Percentiles rank a stretch among this genome's conserved stretches.
Conservation (phyloP, 306 rosid genomes). For the Luffa acutangula region DNA sequence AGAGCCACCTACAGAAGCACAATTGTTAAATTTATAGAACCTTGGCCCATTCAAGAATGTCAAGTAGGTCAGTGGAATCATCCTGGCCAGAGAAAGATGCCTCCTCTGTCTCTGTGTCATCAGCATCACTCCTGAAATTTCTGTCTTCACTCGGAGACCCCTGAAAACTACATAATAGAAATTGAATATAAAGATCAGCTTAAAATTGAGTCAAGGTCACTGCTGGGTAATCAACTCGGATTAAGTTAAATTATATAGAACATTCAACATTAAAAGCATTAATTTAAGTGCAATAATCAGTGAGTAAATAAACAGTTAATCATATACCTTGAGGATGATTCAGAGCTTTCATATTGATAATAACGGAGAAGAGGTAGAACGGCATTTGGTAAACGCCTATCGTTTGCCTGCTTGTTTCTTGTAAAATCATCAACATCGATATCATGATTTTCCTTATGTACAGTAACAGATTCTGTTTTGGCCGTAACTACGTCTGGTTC, state of each 20-base stretch:
- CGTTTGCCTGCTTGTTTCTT: constrained; percentile 52
- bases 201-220: constrained; percentile 10
- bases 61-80: constrained; percentile 66
- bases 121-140: constrained; percentile 80
- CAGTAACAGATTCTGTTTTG: constrained; percentile 33
- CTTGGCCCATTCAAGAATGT: constrained; percentile 97
- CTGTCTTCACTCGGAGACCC: constrained; percentile 96
- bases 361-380: constrained; percentile 74
- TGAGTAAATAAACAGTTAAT: not conserved
- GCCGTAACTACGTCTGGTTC: constrained; percentile 25
- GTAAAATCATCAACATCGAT: constrained; percentile 39
- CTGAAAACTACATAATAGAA: constrained; percentile 65
- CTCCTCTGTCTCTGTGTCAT: constrained; percentile 91
- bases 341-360: constrained; percentile 95
- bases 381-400: constrained; percentile 67
- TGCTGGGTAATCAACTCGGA: not conserved
- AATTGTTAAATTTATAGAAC: constrained; percentile 28
- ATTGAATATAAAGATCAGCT: not conserved
- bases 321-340: constrained; percentile 84
- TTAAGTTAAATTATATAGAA: not conserved
- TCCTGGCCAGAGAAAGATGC: constrained; percentile 93
- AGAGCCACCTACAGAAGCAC: not conserved
- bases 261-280: not conserved
- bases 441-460: constrained; percentile 43
- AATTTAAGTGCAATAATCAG: not conserved